These are phyloP conservation scores for Aspergillus texensis DNA, from an alignment of 2,329 filamentous ascomycete species.

Conservation along the genomic window DNA sequence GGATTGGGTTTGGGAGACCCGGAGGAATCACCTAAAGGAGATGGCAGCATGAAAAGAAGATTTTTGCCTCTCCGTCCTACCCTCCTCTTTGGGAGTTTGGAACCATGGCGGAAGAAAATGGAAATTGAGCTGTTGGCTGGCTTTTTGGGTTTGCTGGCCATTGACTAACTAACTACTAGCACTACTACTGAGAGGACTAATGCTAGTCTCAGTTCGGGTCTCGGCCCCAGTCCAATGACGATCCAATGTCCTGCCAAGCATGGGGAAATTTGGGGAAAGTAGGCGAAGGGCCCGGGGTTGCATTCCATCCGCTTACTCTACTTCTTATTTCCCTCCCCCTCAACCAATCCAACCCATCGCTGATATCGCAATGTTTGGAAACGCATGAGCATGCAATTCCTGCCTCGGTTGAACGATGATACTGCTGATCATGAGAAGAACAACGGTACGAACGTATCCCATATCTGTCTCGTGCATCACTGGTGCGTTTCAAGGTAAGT, in stretches of 20 bases:
- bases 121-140: neutral
- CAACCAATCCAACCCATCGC: neutral
- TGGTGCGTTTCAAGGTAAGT: neutral
- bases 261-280: constrained; percentile 22
- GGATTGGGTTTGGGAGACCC: neutral
- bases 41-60: neutral
- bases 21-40: constrained; percentile 1
- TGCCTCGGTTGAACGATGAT: neutral
- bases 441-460: neutral
- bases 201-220: constrained; percentile 10
- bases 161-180: too few species aligned
- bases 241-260: constrained; percentile 13
- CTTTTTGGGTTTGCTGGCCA: neutral
- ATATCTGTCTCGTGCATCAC: neutral
- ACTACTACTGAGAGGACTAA: neutral
- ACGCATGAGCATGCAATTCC: neutral
- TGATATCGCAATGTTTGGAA: neutral
- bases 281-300: constrained; percentile 2
- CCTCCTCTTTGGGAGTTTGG: neutral
- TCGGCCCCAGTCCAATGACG: constrained; percentile 13
- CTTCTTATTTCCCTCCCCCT: neutral
- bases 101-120: neutral
- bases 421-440: neutral
- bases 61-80: neutral
- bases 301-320: neutral